These are phyloP conservation scores for Trichoderma virens DNA, from an alignment of 495 filamentous ascomycete genomes.

Conservation along the genomic window DNA sequence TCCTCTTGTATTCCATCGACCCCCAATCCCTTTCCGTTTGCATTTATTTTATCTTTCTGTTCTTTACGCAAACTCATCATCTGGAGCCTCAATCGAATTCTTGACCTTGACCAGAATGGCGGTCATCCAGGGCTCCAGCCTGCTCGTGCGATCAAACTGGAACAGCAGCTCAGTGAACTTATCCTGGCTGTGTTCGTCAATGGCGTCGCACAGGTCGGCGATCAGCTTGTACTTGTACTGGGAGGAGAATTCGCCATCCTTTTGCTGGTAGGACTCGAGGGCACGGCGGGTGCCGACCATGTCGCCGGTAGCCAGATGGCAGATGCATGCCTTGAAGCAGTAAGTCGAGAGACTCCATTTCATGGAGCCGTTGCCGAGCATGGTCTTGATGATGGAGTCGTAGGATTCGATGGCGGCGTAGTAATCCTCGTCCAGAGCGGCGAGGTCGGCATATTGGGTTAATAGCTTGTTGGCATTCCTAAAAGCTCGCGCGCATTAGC, in stretches of 20 bases:
- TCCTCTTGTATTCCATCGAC: not conserved
- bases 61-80: constrained; percentile 45
- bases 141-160: constrained; percentile 80
- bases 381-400: constrained; percentile 66
- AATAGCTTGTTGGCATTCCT: constrained; percentile 84
- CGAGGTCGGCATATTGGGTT: constrained; percentile 81
- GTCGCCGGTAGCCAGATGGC: constrained; percentile 69
- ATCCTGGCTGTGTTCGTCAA: constrained; percentile 69
- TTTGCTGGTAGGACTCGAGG: constrained; percentile 69
- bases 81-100: constrained; percentile 67
- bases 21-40: not conserved
- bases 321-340: constrained; percentile 83
- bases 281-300: constrained; percentile 67
- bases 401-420: constrained; percentile 70
- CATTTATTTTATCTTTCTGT: not conserved
- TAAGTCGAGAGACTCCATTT: constrained; percentile 90
- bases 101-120: constrained; percentile 76
- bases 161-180: constrained; percentile 78
- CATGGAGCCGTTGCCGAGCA: constrained; percentile 74
- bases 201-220: constrained; percentile 59
- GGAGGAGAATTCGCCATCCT: constrained; percentile 67
- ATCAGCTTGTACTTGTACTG: constrained; percentile 76
- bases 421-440: constrained; percentile 73
- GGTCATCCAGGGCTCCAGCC: constrained; percentile 93
- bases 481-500: not conserved